Evolutionary conservation across 257 asterid genomes (phyloP), one percentile per base, ranked within the genome.

Genomic region (Solanum verrucosum): DNA sequence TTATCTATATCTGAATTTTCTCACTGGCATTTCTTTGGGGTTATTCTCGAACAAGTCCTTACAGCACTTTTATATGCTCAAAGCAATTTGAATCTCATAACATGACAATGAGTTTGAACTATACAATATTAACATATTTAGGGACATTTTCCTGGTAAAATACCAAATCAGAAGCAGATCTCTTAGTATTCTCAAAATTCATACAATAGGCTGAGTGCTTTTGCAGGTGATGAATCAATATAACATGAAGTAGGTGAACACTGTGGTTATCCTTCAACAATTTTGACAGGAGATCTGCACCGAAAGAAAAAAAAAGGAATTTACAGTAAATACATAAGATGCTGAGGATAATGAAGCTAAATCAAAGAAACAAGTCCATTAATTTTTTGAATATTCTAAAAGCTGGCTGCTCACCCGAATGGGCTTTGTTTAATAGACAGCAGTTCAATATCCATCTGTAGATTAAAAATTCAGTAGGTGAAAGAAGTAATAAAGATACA

Each of bases 381-480:
- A 46, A 7, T 37, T 49, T 42, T 87, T 60, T 59, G 63, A 85
- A 37, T 49, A 27, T 29, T 82, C 11, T 82, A 82, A 49, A 16
- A 29, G 68, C 20, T 79, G 40, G 85, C 63, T 46, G 77, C 96
- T 44, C 92, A 96, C 99, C 98, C 99, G 27, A 95, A 96, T 31
- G 99, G 97, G 65, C 92, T 95, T 89, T 95, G 98, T 91, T 96
- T 95, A 93, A 96, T 96, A 42, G 98, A 87, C 85, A 96, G 89
- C 89, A 96, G 93, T 90, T 96, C 98, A 52, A 96, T 88, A 81
- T 96, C 99, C 88, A 96, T 44, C 99, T 96, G 97, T 90, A 90
- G 63, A 89, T 77, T 60, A 3, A 35, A 63, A 88, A 8, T 11
- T 20, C 31, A 78, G 18, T 59, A 40, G 37, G 29, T 38, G 20